Conservation (phyloP, 208 protist species). For the Acanthamoeba quina region DNA sequence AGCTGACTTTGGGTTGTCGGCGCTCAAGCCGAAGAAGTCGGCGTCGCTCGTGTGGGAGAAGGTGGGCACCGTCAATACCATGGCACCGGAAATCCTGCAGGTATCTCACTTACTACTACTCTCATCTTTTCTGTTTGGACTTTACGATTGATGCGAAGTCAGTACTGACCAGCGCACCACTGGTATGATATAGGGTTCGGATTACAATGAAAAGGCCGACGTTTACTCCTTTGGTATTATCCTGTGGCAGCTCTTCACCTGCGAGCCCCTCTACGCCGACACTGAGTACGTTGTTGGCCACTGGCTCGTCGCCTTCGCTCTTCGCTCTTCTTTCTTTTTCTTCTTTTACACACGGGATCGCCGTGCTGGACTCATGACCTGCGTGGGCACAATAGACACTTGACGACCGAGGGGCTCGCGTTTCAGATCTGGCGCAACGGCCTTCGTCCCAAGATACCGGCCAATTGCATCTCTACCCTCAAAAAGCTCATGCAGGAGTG, state of each 20-base stretch:
- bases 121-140: too few species aligned
- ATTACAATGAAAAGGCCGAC: conserved; percentile 71
- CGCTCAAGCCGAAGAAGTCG: conserved; percentile 71
- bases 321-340: background rate
- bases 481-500: conserved; percentile 63
- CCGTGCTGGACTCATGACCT: background rate
- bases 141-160: background rate
- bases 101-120: background rate
- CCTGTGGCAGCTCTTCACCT: conserved; percentile 59
- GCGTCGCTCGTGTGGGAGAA: conserved; percentile 52
- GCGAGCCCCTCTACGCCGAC: conserved; percentile 25
- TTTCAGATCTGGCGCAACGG: conserved; percentile 69
- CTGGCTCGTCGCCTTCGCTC: background rate
- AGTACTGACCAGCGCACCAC: background rate
- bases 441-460: conserved; percentile 44
- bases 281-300: background rate
- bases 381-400: background rate
- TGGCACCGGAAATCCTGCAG: conserved; percentile 43
- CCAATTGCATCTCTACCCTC: conserved; percentile 35
- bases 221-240: conserved; percentile 58
- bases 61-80: conserved; percentile 62
- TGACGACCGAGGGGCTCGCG: conserved; percentile 15
- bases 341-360: background rate
- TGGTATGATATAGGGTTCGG: background rate
- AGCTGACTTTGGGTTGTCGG: conserved; percentile 59